These are phyloP conservation scores for Climacium dendroides DNA, from an alignment of 225 moss, liverwort and hornwort species.

Conservation along the genomic window DNA sequence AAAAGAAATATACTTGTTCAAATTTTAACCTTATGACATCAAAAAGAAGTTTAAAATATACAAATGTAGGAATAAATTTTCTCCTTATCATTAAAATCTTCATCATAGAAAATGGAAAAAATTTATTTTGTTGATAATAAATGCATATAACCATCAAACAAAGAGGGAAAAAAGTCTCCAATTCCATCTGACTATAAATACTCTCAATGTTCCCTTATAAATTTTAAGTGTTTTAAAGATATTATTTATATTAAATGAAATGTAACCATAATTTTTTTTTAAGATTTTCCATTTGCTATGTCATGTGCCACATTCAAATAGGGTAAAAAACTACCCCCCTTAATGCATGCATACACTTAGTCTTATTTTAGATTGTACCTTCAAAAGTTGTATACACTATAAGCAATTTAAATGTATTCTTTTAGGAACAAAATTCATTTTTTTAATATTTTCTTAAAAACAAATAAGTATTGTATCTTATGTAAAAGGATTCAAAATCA, in stretches of 20 bases:
- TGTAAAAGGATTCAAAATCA: not conserved
- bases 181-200: too few species aligned
- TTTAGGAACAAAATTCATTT: not conserved
- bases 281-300: too few species aligned
- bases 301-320: not conserved
- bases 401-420: not conserved
- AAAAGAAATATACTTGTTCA: not conserved
- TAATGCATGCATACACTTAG: not conserved
- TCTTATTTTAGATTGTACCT: not conserved
- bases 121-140: too few species aligned
- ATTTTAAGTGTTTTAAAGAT: too few species aligned
- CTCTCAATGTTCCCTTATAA: fast-evolving
- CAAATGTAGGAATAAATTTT: not conserved
- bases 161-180: too few species aligned
- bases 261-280: too few species aligned
- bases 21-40: not conserved
- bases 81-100: not conserved
- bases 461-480: not conserved
- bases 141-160: too few species aligned
- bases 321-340: not conserved
- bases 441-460: not conserved
- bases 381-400: not conserved
- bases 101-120: not conserved
- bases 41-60: not conserved
- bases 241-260: too few species aligned